These are phyloP conservation scores for Pouteria glomerata DNA, from an alignment of 148 eudicot genomes.

Conservation along the genomic window DNA sequence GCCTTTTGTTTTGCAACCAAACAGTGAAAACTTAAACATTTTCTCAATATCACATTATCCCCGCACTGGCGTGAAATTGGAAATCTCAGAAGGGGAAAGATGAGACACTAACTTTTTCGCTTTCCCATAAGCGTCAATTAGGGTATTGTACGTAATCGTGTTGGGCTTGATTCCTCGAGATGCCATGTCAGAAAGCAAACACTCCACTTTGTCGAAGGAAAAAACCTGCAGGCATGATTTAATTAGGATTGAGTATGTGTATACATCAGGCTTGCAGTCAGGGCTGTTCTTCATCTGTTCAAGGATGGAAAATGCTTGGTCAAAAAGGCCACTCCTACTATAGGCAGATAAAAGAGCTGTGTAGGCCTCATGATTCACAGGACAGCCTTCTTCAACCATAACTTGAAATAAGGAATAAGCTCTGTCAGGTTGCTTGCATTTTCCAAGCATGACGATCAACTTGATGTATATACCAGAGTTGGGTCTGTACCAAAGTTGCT, in stretches of 20 bases:
- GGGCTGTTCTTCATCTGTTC: conserved; percentile 66
- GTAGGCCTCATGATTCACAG: conserved; percentile 57
- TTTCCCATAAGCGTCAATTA: conserved; percentile 84
- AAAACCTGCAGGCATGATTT: conserved; percentile 71
- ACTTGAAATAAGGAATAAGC: conserved; percentile 61
- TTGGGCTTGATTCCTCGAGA: conserved; percentile 72
- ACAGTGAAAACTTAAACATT: not conserved
- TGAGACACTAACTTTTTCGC: conserved; percentile 50
- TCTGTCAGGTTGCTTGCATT: conserved; percentile 83
- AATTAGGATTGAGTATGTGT: conserved; percentile 73
- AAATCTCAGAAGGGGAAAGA: not conserved
- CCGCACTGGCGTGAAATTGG: not conserved
- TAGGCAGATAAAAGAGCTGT: conserved; percentile 91
- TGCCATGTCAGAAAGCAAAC: conserved; percentile 72
- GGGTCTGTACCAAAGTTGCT: conserved; percentile 92
- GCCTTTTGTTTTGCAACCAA: not conserved
- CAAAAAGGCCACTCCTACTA: conserved; percentile 71
- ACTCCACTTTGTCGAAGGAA: conserved; percentile 56
- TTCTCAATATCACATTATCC: not conserved
- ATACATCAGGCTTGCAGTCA: conserved; percentile 71
- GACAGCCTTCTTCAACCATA: conserved; percentile 85
- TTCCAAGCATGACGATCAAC: conserved; percentile 91
- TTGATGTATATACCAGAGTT: conserved; percentile 67
- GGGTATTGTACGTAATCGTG: conserved; percentile 80
- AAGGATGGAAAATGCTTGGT: conserved; percentile 69